Conservation (phyloP, 169 alveolate genomes). For the Eimeria sp. region DNA sequence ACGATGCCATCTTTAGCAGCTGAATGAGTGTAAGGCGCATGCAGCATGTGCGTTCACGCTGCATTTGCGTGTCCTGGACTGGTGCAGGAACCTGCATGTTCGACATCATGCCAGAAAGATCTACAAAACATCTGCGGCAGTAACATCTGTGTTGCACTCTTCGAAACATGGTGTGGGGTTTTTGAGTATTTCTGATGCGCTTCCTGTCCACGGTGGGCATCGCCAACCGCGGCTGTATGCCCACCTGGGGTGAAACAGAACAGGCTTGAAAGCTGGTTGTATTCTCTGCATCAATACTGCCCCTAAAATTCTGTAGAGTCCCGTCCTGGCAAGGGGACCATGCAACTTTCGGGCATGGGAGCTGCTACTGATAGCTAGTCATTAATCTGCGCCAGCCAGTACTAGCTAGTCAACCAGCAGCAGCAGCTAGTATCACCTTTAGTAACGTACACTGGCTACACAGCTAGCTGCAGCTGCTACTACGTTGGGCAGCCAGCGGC, state of each 20-base stretch:
- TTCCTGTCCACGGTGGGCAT: not conserved
- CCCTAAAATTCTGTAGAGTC: not conserved
- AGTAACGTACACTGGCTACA: too few relatives aligned
- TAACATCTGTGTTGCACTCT: not conserved
- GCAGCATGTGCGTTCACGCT: not conserved
- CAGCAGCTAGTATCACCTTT: not conserved
- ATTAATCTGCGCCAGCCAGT: not conserved
- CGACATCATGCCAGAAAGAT: constrained; percentile 76
- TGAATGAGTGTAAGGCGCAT: not conserved
- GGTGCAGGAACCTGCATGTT: constrained; percentile 78
- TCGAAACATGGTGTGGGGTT: not conserved
- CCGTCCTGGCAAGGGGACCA: not conserved
- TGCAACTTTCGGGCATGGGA: not conserved
- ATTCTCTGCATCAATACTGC: not conserved
- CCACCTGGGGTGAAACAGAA: not conserved
- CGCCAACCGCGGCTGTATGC: not conserved
- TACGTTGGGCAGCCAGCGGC: not conserved
- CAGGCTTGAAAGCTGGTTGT: not conserved
- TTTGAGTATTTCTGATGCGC: not conserved
- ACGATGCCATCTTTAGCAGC: not conserved
- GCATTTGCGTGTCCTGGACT: not conserved
- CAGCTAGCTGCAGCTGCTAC: too few relatives aligned
- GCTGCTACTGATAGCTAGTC: not conserved
- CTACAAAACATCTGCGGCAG: constrained; percentile 67
- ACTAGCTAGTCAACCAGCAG: not conserved